Evolutionary conservation across 306 rosid species (phyloP).

Genomic region (Geum urbanum): DNA sequence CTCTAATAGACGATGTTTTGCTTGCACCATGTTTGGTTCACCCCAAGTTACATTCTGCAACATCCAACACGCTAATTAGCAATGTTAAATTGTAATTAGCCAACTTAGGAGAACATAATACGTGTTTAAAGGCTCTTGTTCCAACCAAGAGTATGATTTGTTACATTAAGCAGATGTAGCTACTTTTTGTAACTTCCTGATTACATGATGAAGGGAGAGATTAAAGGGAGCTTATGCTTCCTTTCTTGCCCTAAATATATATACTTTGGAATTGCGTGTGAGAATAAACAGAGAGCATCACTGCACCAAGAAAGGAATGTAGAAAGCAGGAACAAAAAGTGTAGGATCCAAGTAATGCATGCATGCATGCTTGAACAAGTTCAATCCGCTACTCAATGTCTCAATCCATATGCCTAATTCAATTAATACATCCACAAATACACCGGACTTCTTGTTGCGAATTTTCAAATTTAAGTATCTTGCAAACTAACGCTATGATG

Average conservation of each 20-base stretch:
- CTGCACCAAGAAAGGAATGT: constrained; percentile 51
- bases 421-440: neutral
- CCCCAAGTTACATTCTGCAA: constrained; percentile 80
- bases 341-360: constrained; percentile 60
- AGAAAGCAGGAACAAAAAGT: constrained; percentile 36
- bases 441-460: neutral
- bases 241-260: constrained; percentile 1
- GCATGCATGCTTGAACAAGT: constrained; percentile 28
- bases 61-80: neutral
- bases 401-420: constrained; percentile 2
- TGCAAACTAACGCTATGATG: too few relatives aligned
- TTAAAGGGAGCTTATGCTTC: constrained; percentile 8
- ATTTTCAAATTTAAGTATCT: neutral
- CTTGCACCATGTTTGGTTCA: constrained; percentile 66
- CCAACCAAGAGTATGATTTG: neutral
- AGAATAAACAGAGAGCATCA: constrained; percentile 19
- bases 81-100: too few relatives aligned
- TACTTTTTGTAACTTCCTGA: neutral
- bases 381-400: constrained; percentile 17
- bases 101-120: neutral
- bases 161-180: neutral
- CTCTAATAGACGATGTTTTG: constrained; percentile 60
- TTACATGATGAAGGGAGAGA: neutral
- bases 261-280: constrained; percentile 11
- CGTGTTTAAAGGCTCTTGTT: neutral